phyloP scores from a whole-genome alignment of 345 rosid genomes.

The Passiflora organensis region DNA sequence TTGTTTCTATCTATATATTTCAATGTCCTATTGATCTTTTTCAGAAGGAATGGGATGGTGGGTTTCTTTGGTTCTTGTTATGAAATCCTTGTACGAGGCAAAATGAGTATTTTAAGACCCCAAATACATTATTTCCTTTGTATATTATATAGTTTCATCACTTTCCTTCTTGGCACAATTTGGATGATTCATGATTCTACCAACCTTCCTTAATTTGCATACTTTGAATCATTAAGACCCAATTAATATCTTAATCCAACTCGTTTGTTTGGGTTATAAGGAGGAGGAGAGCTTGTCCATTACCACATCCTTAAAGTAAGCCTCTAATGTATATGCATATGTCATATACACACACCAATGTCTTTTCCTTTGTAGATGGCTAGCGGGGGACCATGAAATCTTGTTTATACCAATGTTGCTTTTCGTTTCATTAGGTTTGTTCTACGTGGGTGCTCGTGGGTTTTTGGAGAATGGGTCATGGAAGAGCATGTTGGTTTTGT shows the following conservation, averaged over 20 bases:
- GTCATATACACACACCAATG: no score
- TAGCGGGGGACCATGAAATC: conserved; percentile 43
- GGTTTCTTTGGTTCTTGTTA: conserved; percentile 39
- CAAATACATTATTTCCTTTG: conserved; percentile 1
- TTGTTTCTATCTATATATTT: conserved; percentile 41
- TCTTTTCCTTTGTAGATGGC: not conserved
- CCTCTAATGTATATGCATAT: no score
- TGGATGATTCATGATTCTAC: not conserved
- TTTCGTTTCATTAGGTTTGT: not conserved
- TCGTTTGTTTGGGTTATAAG: no score
- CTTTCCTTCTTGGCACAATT: conserved; percentile 1
- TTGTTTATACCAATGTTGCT: conserved; percentile 16
- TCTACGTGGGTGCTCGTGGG: conserved; percentile 56
- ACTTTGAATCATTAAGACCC: not conserved
- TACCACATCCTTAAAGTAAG: no score
- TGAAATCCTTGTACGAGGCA: conserved; percentile 33
- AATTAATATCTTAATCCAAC: not conserved
- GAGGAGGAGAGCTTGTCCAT: no score
- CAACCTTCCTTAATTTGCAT: no score
- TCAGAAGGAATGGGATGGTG: conserved; percentile 47
- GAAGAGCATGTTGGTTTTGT: conserved; percentile 64
- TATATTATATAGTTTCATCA: conserved; percentile 8
- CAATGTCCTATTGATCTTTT: conserved; percentile 17
- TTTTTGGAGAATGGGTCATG: conserved; percentile 59
- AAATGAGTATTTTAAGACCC: conserved; percentile 43